Conservation (phyloP, 2,329 filamentous ascomycete species). For the Talaromyces sp. region DNA sequence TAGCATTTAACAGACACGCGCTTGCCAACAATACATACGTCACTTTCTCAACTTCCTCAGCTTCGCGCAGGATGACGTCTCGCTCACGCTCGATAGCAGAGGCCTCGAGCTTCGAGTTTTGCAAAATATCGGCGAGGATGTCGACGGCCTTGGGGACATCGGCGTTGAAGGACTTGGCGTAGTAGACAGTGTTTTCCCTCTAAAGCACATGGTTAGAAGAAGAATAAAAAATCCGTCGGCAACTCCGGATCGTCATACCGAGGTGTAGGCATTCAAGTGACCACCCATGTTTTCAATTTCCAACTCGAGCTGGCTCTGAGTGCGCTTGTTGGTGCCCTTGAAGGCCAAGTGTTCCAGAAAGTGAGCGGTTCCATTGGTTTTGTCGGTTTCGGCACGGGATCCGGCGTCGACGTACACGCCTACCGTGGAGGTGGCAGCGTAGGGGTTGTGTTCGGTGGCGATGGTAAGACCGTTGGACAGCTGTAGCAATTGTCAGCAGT, state of each 20-base stretch:
- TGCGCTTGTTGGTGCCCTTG: constrained; percentile 95
- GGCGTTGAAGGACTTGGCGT: constrained; percentile 97
- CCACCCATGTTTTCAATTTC: constrained; percentile 99
- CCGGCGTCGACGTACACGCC: constrained; percentile 99
- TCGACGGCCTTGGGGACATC: constrained; percentile 95
- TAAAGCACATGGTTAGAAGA: constrained; percentile 34
- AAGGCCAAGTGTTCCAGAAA: constrained; percentile 99
- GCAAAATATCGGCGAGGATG: constrained; percentile 97
- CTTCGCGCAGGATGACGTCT: constrained; percentile 96
- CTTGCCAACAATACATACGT: background rate
- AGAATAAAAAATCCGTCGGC: constrained; percentile 11
- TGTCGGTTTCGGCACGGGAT: constrained; percentile 93
- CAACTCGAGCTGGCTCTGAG: constrained; percentile 94
- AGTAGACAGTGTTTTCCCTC: constrained; percentile 99
- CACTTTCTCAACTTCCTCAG: constrained; percentile 95
- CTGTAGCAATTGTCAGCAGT: constrained; percentile 4
- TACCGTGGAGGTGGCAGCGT: constrained; percentile 95
- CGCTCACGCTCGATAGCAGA: constrained; percentile 93
- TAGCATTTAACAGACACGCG: background rate
- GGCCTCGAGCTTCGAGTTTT: constrained; percentile 96
- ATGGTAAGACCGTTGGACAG: constrained; percentile 56
- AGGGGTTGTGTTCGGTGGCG: constrained; percentile 95
- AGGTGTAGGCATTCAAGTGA: constrained; percentile 98
- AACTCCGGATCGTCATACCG: constrained; percentile 56
- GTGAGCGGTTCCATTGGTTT: constrained; percentile 98